Evolutionary conservation across 257 asterid genomes (phyloP).

Genomic region (Nicotiana knightiana): DNA sequence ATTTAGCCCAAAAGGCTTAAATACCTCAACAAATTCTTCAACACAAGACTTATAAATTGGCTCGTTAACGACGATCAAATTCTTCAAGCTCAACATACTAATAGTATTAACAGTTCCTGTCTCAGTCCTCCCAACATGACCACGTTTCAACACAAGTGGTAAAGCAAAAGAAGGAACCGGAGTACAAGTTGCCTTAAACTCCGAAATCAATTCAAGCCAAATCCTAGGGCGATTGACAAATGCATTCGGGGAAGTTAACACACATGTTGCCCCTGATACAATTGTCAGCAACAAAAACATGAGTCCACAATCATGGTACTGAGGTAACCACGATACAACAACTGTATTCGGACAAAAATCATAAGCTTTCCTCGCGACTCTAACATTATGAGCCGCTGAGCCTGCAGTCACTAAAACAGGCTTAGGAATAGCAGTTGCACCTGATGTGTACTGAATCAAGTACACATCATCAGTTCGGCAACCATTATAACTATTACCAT

Average conservation of each 20-base stretch:
- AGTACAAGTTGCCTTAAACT: slow-evolving; percentile 59
- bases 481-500: slow-evolving; percentile 31
- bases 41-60: slow-evolving; percentile 44
- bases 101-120: slow-evolving; percentile 12
- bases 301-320: slow-evolving; percentile 80
- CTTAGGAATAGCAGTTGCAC: slow-evolving; percentile 70
- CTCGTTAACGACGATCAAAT: slow-evolving; percentile 64
- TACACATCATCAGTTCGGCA: slow-evolving; percentile 50
- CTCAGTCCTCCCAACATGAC: slow-evolving; percentile 19
- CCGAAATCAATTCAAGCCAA: slow-evolving; percentile 64
- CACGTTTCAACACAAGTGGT: slow-evolving; percentile 62
- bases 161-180: slow-evolving; percentile 72
- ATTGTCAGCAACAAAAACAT: slow-evolving; percentile 59
- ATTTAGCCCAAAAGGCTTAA: slow-evolving; percentile 39
- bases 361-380: slow-evolving; percentile 63
- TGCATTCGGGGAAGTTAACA: slow-evolving; percentile 52
- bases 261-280: slow-evolving; percentile 68
- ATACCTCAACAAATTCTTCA: slow-evolving; percentile 38
- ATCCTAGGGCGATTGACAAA: slow-evolving; percentile 63
- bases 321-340: slow-evolving; percentile 82
- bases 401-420: slow-evolving; percentile 78
- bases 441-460: slow-evolving; percentile 81
- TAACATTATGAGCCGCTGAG: slow-evolving; percentile 82
- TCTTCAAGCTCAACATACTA: slow-evolving; percentile 41
- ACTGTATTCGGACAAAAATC: slow-evolving; percentile 56